Evolutionary conservation across 306 rosid genomes (phyloP).

Genomic region (Dicorynia guianensis): DNA sequence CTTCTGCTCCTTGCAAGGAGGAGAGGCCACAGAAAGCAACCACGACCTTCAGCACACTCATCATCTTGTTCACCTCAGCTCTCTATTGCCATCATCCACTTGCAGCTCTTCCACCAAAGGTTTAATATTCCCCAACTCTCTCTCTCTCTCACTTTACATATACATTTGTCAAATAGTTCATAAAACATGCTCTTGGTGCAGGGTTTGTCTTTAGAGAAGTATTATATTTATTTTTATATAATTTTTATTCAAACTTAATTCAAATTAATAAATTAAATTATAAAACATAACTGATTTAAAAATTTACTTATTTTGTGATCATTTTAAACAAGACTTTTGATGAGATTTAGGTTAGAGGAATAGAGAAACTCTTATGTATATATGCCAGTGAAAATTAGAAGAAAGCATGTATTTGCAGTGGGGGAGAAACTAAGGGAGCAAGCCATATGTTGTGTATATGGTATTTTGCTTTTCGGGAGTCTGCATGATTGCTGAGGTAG

Average conservation of each 20-base stretch:
- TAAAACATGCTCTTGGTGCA: neutral
- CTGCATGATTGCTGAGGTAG: neutral
- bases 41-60: neutral
- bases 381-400: no score
- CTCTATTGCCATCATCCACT: constrained; percentile 63
- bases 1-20: constrained; percentile 21
- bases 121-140: neutral
- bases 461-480: neutral
- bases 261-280: no score
- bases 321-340: no score
- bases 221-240: no score
- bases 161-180: neutral
- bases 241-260: no score
- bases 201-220: neutral
- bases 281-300: no score
- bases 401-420: no score
- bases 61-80: constrained; percentile 49
- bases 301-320: no score
- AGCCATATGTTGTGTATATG: no score
- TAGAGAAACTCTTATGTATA: no score
- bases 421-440: no score
- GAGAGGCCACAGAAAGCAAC: constrained; percentile 15
- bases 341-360: no score
- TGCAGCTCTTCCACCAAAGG: constrained; percentile 61
- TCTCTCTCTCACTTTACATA: neutral